Conservation (phyloP, 2,329 filamentous ascomycete genomes). For the Fusarium xylarioides region DNA sequence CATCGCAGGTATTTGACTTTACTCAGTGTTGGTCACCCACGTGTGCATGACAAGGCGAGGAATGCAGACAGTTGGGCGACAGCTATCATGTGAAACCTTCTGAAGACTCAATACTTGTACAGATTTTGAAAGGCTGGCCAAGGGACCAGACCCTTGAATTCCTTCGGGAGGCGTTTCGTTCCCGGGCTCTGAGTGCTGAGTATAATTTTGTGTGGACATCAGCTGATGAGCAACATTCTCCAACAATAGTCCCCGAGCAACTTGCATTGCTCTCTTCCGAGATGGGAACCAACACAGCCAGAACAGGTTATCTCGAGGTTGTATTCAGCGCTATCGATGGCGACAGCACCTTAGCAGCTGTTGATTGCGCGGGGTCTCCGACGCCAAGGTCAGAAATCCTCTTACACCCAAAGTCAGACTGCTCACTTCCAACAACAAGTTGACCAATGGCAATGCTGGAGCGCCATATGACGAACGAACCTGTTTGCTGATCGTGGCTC, state of each 20-base stretch:
- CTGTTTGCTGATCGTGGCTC: constrained; percentile 23
- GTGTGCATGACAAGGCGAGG: constrained; percentile 17
- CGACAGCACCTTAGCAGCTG: constrained; percentile 1
- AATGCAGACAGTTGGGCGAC: constrained; percentile 26
- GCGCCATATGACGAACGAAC: constrained; percentile 24
- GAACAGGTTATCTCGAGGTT: neutral
- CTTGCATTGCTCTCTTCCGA: constrained; percentile 19
- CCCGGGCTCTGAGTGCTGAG: neutral
- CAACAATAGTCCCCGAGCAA: constrained; percentile 8
- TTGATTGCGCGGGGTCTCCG: constrained; percentile 28
- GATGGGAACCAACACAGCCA: constrained; percentile 15
- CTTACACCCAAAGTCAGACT: constrained; percentile 20
- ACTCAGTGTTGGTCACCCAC: constrained; percentile 26
- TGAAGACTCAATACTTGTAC: neutral
- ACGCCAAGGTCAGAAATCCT: constrained; percentile 29
- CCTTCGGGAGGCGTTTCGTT: constrained; percentile 29
- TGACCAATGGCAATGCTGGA: constrained; percentile 21
- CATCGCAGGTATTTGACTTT: constrained; percentile 33
- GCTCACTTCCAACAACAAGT: neutral
- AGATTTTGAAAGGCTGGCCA: neutral
- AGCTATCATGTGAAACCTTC: constrained; percentile 25
- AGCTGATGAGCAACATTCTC: constrained; percentile 28
- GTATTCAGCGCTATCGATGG: neutral
- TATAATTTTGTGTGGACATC: constrained; percentile 6
- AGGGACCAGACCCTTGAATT: constrained; percentile 29